Evolutionary conservation across 2,329 filamentous ascomycete species (phyloP), one percentile per base, ranked within the genome.

Genomic region (Fusarium phyllophilum): DNA sequence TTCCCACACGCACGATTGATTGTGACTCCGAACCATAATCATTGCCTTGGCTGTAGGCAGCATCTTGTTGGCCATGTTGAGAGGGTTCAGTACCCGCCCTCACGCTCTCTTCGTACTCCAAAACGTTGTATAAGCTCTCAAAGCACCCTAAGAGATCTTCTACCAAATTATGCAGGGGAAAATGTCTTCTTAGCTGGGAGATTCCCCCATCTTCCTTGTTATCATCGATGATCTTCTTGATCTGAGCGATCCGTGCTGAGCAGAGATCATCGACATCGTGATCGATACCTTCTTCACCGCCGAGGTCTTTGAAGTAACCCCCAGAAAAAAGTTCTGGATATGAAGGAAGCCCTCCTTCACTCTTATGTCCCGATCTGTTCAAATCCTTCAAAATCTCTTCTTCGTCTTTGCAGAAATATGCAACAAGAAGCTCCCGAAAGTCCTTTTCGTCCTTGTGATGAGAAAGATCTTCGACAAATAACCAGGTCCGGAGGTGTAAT

Each of bases 401-500:
- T 10, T 33, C 11, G 18, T 68, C 59, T 51, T 77, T 60, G 63
- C 81, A 83, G 45, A 85, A 83, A 12, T 79, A 73, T 8, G 71
- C 66, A 24, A 78, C 79, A 33, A 83, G 76, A 17, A 76, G 58
- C 5, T 72, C 61, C 10, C 62, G 67, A 22, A 72, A 64, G 39
- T 77, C 62, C 8, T 38, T 64, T 9, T 77, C 64, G 7, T 38
- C 36, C 0, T 51, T 56, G 11, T 58, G 51, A 3, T 33, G 49
- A 11, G 75, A 75, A 5, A 83, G 65, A 4, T 41, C 51, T 46
- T 80, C 78, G 26, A 86, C 79, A 48, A 81, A 73, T 42, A 77
- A 73, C 55, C 80, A 79, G 0, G 82, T 84, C 48, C 84, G 83
- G 33, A 86, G 79, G 8, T 81, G 75, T 31, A 86, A 72, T 6